Conservation (phyloP, 73 alveolate genomes). For the Stentor roeselii region DNA sequence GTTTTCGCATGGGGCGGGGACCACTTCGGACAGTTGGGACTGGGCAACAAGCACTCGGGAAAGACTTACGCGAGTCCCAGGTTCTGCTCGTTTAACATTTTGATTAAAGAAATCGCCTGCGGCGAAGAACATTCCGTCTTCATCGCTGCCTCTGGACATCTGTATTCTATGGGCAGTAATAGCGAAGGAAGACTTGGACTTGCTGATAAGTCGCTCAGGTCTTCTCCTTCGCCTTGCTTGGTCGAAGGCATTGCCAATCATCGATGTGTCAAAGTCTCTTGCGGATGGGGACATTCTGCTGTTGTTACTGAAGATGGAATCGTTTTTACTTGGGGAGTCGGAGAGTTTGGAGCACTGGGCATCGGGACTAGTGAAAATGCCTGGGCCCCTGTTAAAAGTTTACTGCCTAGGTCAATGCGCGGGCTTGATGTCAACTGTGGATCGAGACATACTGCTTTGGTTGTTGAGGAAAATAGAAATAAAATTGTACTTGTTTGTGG, state of each 20-base stretch:
- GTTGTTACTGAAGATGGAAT: neutral
- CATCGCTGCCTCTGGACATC: conserved; percentile 42
- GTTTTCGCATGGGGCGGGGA: neutral
- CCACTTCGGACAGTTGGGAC: too few relatives aligned
- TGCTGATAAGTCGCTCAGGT: neutral
- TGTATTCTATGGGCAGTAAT: conserved; percentile 53
- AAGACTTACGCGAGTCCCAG: conserved; percentile 29
- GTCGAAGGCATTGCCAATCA: neutral
- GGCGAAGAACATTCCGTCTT: conserved; percentile 49
- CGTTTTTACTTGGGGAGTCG: neutral
- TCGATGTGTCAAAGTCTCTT: neutral
- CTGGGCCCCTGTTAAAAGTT: neutral
- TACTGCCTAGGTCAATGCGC: neutral
- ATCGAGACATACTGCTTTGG: neutral
- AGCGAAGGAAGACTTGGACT: conserved; percentile 45
- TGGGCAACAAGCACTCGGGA: neutral
- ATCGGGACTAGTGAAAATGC: neutral
- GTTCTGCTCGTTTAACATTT: conserved; percentile 32
- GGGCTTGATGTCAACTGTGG: neutral
- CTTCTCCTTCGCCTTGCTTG: neutral
- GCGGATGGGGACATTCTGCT: conserved; percentile 18
- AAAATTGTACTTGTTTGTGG: neutral
- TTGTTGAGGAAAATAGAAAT: neutral
- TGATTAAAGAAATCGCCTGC: conserved; percentile 49
- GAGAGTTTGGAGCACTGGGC: conserved; percentile 7